These are phyloP conservation scores for Calonectria pauciramosa DNA, from an alignment of 2,329 filamentous ascomycete species.

Conservation along the genomic window DNA sequence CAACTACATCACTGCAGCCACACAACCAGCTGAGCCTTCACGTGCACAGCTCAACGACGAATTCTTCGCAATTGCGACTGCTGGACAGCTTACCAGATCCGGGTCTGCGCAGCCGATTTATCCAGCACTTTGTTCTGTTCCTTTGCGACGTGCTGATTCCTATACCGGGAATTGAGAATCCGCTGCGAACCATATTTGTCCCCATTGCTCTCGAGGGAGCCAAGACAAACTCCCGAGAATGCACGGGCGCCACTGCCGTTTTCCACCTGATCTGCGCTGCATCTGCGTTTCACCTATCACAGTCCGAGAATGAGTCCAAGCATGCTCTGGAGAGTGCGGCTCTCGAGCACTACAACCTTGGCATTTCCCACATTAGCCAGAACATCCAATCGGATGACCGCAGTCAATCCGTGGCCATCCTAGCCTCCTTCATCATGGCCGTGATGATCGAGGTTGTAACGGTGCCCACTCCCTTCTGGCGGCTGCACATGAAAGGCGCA, in stretches of 20 bases:
- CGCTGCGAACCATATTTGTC: not conserved
- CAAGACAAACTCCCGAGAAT: not conserved
- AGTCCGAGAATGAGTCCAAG: not conserved
- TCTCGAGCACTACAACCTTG: constrained; percentile 6
- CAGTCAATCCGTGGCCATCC: not conserved
- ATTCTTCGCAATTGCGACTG: not conserved
- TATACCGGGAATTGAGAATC: not conserved
- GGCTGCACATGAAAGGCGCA: constrained; percentile 10
- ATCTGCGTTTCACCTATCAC: constrained; percentile 3
- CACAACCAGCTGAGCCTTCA: not conserved
- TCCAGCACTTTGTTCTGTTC: not conserved
- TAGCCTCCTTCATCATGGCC: constrained; percentile 11
- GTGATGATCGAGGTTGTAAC: not conserved
- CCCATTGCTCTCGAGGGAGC: not conserved
- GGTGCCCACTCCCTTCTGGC: constrained; percentile 1
- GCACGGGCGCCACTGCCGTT: not conserved
- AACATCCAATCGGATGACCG: constrained; percentile 4
- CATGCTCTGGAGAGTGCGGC: not conserved
- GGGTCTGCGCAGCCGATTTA: not conserved
- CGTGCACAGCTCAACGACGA: not conserved
- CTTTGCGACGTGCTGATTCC: not conserved
- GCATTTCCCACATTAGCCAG: constrained; percentile 3
- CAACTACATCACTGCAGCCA: not conserved
- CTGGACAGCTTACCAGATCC: not conserved
- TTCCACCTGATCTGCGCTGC: constrained; percentile 3